Conservation (phyloP, 768 basidiomycete species). For the Tricholomella constricta region DNA sequence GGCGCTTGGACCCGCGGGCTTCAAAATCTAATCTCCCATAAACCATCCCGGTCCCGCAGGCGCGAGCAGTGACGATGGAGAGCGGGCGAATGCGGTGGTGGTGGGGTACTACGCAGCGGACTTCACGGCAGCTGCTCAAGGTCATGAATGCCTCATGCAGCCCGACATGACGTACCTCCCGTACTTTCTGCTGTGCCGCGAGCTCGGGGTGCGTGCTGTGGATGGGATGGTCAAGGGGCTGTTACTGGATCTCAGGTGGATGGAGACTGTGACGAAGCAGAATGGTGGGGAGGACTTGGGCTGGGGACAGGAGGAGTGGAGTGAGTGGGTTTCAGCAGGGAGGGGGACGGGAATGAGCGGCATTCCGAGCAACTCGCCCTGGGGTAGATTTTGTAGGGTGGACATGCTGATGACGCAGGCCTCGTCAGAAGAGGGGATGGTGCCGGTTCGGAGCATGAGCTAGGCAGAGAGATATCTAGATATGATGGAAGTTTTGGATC, state of each 20-base stretch:
- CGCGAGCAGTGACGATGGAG: slow-evolving; percentile 23
- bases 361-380: slow-evolving; percentile 18
- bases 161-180: slow-evolving; percentile 64
- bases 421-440: slow-evolving; percentile 31
- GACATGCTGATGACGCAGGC: slow-evolving; percentile 32
- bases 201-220: slow-evolving; percentile 78
- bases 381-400: slow-evolving; percentile 43
- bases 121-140: slow-evolving; percentile 77
- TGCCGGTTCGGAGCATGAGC: slow-evolving; percentile 42
- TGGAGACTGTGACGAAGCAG: slow-evolving; percentile 65
- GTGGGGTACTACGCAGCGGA: slow-evolving; percentile 59
- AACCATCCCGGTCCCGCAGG: slow-evolving; percentile 30
- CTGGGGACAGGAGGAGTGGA: slow-evolving; percentile 22
- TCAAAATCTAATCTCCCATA: slow-evolving; percentile 58
- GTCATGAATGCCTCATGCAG: slow-evolving; percentile 80
- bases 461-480: slow-evolving; percentile 50
- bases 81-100: slow-evolving; percentile 33
- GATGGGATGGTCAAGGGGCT: slow-evolving; percentile 84
- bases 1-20: slow-evolving; percentile 60
- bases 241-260: slow-evolving; percentile 77
- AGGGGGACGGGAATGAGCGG: neutral
- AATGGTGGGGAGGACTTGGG: slow-evolving; percentile 37
- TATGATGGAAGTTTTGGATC: slow-evolving; percentile 67
- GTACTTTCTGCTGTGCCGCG: slow-evolving; percentile 81
- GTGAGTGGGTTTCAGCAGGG: slow-evolving; percentile 1